Evolutionary conservation across 1,284 basidiomycete genomes (phyloP), one percentile per base, ranked within the genome.

Genomic region (Phlebopus sp.): DNA sequence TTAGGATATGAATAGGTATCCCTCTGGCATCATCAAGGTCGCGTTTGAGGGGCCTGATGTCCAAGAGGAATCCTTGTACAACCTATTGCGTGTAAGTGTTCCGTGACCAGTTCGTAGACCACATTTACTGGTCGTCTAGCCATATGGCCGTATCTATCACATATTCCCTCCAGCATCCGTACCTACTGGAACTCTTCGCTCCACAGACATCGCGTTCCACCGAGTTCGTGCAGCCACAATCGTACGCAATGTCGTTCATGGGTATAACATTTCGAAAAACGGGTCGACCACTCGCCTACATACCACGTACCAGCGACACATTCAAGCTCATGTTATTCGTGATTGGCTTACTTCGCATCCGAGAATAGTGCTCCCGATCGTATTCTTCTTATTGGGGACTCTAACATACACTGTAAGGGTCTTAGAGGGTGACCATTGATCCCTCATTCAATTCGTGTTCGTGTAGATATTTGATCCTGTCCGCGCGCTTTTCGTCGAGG

Each of bases 381-480:
- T 95, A 1, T 81, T 93, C 37, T 96, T 97, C 69, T 71, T 98
- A 2, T 64, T 98, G 23, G 96, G 95, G 13, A 86, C 86, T 1
- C 62, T 98, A 41, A 92, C 90, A 23, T 97, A 96, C 65, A 88
- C 89, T 5, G 89, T 93, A 64, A 67, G 78, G 69, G 53, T n/a
- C 47, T 58, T 58, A 50, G 10, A 35, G 14, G 14, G 6, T 55
- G 17, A 25, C 27, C 4, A 10, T 14, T 23, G 8, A 25, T 10
- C 10, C 17, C 10, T 15, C 35, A 37, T 5, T 23, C 53, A 17
- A 1, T 29, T 32, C n/a, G 11, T 18, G 15, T 5, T 8, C 36
- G 11, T n/a, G 18, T 18, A 92, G 86, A 80, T 97, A 54, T 97
- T 97, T 60, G 93, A 97, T 62, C 94, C 94, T 1, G 81, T 99